A percentile compares a stretch with the other conserved stretches of the same genome.
Conservation (phyloP, 1,284 basidiomycete genomes). For the Caloboletus inedulis region DNA sequence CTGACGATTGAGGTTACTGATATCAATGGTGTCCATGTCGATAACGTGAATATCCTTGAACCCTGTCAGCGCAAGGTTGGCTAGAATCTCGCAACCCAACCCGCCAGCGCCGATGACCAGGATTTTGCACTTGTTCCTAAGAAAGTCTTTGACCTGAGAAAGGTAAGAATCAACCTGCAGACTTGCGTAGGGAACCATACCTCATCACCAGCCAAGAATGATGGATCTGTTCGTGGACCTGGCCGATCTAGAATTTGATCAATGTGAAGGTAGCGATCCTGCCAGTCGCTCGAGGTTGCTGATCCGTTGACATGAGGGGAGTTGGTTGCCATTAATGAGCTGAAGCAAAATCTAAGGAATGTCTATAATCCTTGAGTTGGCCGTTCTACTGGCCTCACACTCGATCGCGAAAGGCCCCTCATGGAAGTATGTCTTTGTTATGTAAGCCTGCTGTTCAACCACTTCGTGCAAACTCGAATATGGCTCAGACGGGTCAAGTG, state of each 20-base stretch:
- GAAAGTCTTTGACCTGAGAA: constrained; percentile 81
- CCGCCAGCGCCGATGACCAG: constrained; percentile 97
- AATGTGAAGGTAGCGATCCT: constrained; percentile 71
- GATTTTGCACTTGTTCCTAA: constrained; percentile 84
- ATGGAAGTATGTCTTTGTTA: constrained; percentile 15
- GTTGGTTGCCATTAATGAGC: constrained; percentile 33
- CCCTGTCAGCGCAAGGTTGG: constrained; percentile 89
- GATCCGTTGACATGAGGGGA: constrained; percentile 27
- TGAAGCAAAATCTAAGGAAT: constrained; percentile 12
- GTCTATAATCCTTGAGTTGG: constrained; percentile 12
- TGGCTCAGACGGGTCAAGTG: constrained; percentile 42
- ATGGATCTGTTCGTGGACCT: constrained; percentile 77
- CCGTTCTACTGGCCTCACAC: not conserved
- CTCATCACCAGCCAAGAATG: constrained; percentile 70
- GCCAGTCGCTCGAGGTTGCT: constrained; percentile 54
- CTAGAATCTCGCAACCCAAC: constrained; percentile 91
- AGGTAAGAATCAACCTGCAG: not conserved
- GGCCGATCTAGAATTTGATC: constrained; percentile 79
- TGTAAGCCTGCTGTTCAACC: constrained; percentile 18
- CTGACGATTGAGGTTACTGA: constrained; percentile 97
- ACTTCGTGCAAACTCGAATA: constrained; percentile 17
- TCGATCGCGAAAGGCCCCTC: constrained; percentile 4
- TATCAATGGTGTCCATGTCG: constrained; percentile 99
- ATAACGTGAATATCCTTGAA: constrained; percentile 99
- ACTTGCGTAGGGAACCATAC: constrained; percentile 41